Base-by-base conservation (phyloP, 2,329 filamentous ascomycete genomes). In the Chaetomium strumarium region DNA sequence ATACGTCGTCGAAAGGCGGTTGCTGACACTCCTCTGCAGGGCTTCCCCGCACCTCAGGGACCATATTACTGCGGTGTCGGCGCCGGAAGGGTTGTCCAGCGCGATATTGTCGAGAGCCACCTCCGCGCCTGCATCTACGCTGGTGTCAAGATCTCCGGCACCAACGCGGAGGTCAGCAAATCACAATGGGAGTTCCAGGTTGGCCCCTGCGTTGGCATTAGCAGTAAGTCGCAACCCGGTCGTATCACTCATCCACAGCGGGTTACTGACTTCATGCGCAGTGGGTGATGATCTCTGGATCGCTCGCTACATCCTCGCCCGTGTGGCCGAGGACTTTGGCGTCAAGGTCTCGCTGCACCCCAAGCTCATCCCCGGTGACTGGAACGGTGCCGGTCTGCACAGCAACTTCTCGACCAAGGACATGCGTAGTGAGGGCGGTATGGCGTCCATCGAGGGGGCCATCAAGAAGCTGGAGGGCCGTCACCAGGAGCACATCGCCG, bases 61-160 rank as follows among this genome's bases (percentile, higher is more conserved):
- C 90, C 90, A 58, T 95, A 95, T 81, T 96, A 95, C 86, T 96
- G 92, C 72, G 93, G 92, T 87, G 92, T 96, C 55, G 93, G 93
- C 64, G 88, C 90, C 63, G 90, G 91, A 77, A 95, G 93, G 81
- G 93, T 97, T 66, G 93, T 95, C 75, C 92, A 91, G 84, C 86
- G 92, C 77, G 92, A 99, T 68, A 92, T 99, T 59, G 91, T 99
- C 63, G 92, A 97, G 78, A 86, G 89, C 58, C 89, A 95, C 64
- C 76, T 76, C 69, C 76, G 76, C 66, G 73, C 73, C 52, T 96
- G 81, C 79, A 70, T 97, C 73, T 96, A 90, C 71, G 83, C 92
- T 55, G 86, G 87, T 55, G 80, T 99, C 74, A 85, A 91, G 72
- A 96, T 99, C 73, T 96, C 91, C 19, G 93, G 93, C 67, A 97